A percentile compares a stretch with the other conserved stretches of the same genome.
Evolutionary conservation across 129 eudicot genomes (phyloP).

Genomic region (Smallanthus sonchifolius): DNA sequence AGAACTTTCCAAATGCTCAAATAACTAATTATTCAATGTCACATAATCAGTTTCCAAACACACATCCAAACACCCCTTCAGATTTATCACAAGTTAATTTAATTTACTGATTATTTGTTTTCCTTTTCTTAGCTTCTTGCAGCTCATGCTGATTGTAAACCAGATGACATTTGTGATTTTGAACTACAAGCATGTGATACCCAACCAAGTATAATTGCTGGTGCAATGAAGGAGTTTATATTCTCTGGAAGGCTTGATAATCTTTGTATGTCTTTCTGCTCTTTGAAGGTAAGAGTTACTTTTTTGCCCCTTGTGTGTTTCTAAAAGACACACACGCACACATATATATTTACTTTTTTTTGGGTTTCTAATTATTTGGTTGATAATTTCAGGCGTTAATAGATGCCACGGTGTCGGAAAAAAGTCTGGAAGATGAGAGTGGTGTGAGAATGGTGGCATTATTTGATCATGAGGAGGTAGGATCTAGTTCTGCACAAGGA

Average conservation of each 20-base stretch:
- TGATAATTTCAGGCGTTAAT: slow-evolving; percentile 61
- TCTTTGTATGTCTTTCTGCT: slow-evolving; percentile 96
- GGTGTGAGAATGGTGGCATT: slow-evolving; percentile 93
- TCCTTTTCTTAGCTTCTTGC: slow-evolving; percentile 61
- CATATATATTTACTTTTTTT: background rate
- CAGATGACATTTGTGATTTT: slow-evolving; percentile 87
- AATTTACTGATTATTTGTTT: slow-evolving; percentile 10
- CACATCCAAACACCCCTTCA: background rate
- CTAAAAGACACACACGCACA: background rate
- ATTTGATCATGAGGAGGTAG: slow-evolving; percentile 97
- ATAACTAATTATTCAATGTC: background rate
- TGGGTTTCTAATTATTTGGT: background rate
- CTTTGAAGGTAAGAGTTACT: slow-evolving; percentile 59
- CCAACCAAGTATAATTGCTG: slow-evolving; percentile 89
- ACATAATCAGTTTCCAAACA: background rate
- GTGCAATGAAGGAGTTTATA: slow-evolving; percentile 86
- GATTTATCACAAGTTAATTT: background rate
- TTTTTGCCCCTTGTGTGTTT: background rate
- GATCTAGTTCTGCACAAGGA: slow-evolving; percentile 97
- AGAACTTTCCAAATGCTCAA: background rate
- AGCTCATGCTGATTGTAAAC: slow-evolving; percentile 60
- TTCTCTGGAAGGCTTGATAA: slow-evolving; percentile 97
- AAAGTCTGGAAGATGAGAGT: slow-evolving; percentile 72
- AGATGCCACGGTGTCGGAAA: slow-evolving; percentile 64
- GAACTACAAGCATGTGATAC: slow-evolving; percentile 98